Conservation (phyloP, 164 flowering plant genomes). For the Piper betle region DNA sequence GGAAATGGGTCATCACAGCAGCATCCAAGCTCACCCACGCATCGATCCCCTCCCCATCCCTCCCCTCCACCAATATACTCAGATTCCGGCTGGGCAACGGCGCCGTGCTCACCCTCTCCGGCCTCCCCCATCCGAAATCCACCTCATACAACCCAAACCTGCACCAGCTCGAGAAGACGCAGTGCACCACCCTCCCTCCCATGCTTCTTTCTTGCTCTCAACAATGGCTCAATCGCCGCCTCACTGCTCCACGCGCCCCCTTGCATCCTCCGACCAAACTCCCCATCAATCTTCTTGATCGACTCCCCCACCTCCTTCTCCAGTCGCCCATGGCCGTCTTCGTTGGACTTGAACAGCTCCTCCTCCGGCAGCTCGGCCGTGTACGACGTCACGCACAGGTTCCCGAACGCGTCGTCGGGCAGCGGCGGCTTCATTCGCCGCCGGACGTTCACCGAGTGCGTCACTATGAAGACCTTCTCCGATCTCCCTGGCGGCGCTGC, state of each 20-base stretch:
- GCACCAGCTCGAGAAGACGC: constrained; percentile 30
- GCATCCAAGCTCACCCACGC: constrained; percentile 17
- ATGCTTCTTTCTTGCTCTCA: background rate
- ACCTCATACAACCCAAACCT: constrained; percentile 12
- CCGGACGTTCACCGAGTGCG: constrained; percentile 32
- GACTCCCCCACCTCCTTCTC: constrained; percentile 1
- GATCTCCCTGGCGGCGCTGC: background rate
- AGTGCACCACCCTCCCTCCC: background rate
- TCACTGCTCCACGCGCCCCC: background rate
- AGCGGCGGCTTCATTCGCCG: constrained; percentile 17
- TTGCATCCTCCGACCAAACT: background rate
- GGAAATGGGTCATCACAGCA: constrained; percentile 18
- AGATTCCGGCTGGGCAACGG: constrained; percentile 11
- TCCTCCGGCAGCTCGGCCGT: background rate
- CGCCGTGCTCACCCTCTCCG: constrained; percentile 19
- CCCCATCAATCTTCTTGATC: background rate
- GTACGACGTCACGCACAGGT: constrained; percentile 10
- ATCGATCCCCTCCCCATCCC: constrained; percentile 19
- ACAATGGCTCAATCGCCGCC: background rate
- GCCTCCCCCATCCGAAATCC: constrained; percentile 16
- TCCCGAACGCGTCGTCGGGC: constrained; percentile 24
- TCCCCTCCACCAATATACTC: constrained; percentile 13
- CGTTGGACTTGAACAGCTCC: too few species aligned
- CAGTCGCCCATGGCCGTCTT: background rate
- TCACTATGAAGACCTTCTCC: constrained; percentile 6